Evolutionary conservation across 202 grass and related monocot species (phyloP).

Genomic region (Zoysia matrella): DNA sequence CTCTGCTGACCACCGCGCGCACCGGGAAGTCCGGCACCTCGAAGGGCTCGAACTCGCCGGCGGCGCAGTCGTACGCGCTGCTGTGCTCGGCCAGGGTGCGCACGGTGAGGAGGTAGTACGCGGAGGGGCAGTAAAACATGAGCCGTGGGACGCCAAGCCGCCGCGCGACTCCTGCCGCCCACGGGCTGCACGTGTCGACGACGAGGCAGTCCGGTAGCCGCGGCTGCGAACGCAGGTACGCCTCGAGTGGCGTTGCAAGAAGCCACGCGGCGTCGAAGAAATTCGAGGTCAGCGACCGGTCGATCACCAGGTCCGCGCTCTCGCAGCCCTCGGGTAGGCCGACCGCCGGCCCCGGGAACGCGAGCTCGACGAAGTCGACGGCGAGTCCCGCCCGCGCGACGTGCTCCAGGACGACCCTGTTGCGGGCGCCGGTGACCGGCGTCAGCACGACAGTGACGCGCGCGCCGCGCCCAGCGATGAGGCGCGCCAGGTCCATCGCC

Average conservation of each 20-base stretch:
- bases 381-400: slow-evolving; percentile 24
- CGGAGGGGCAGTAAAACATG: slow-evolving; percentile 56
- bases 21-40: no score
- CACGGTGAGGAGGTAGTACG: slow-evolving; percentile 36
- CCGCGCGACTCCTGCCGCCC: slow-evolving; percentile 43
- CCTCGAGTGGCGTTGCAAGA: slow-evolving; percentile 48
- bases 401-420: slow-evolving; percentile 32
- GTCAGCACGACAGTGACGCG: slow-evolving; percentile 54
- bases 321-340: slow-evolving; percentile 49
- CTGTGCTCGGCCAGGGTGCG: slow-evolving; percentile 25
- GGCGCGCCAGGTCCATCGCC: no score
- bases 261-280: slow-evolving; percentile 45
- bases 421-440: slow-evolving; percentile 43
- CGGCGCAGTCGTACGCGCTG: slow-evolving; percentile 29
- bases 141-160: no score
- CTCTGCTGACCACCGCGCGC: no score
- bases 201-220: slow-evolving; percentile 52
- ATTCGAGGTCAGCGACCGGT: background rate
- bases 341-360: slow-evolving; percentile 27
- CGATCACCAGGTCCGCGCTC: slow-evolving; percentile 13
- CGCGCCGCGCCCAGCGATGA: slow-evolving; percentile 45
- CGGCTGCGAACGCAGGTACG: slow-evolving; percentile 33
- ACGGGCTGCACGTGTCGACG: slow-evolving; percentile 43
- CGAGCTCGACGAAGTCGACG: slow-evolving; percentile 50
- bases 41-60: no score